Base-by-base conservation (phyloP, 2,329 filamentous ascomycete genomes). In the Bertia moriformis region DNA sequence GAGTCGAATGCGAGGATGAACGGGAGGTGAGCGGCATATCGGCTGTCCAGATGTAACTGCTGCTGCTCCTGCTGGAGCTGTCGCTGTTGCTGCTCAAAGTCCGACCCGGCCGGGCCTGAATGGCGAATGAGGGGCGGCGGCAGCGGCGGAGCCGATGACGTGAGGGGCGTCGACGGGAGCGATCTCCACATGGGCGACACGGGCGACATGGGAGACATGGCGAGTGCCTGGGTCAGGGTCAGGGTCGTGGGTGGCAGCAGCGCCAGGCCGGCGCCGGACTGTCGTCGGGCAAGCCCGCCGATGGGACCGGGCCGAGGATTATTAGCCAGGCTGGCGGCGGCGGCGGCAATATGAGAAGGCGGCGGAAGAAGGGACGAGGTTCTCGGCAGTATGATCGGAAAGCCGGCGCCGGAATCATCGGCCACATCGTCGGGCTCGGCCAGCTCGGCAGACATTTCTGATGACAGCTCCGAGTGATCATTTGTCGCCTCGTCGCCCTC, bases 1-100 rank as follows among this genome's bases (percentile, higher is more conserved):
- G 74, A 74, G 47, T 75, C 71, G 42, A 71, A 76, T 1, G 71
- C 69, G n/a, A 80, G 60, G 19, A 79, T 58, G 48, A 79, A 80
- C 1, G 75, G 73, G 17, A 77, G 55, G 51, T 80, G 75, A 4
- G 60, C 52, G 19, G 53, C 42, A 42, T 30, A 48, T 38, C 39
- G 43, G 19, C 29, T 14, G 14, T 37, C n/a, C n/a, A n/a, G n/a
- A n/a, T 37, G 19, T n/a, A 10, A 17, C 10, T 7, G 15, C 17
- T 17, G 10, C 15, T 14, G 10, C 15, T 35, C 15, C n/a, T n/a
- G n/a, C n/a, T n/a, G n/a, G n/a, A n/a, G n/a, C 32, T 35, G 24
- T 29, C 10, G 32, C 17, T 7, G 12, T 35, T 7, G 7, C 15
- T 18, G 32, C 10, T 7, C 10, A 15, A 35, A 17, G 32, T 10